Percentiles rank a stretch among this genome's conserved stretches.
Evolutionary conservation across 495 filamentous ascomycete genomes (phyloP).

Genomic region (Penicillium odoratum): DNA sequence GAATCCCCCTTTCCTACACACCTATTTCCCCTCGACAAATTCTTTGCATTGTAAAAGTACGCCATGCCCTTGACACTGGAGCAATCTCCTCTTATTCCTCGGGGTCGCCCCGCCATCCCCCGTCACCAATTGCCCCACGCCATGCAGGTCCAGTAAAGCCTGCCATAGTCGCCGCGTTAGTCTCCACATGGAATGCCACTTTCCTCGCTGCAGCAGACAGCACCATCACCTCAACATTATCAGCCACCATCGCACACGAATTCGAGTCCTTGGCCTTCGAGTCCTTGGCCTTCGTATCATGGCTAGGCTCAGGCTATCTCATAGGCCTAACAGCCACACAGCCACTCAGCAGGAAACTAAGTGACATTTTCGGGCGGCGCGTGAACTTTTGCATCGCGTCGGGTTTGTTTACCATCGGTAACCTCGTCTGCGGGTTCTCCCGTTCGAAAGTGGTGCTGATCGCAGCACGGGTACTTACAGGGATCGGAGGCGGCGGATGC

Average conservation of each 20-base stretch:
- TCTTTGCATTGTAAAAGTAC: not conserved
- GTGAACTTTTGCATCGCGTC: conserved; percentile 13
- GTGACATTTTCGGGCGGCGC: conserved; percentile 21
- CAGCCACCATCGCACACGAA: conserved; percentile 17
- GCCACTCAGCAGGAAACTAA: conserved; percentile 21
- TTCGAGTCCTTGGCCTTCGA: conserved; percentile 15
- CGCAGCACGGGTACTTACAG: conserved; percentile 13
- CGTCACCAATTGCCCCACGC: conserved; percentile 3
- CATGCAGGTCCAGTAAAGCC: not conserved
- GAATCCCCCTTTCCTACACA: not conserved
- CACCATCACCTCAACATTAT: conserved; percentile 20
- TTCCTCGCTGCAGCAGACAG: conserved; percentile 21
- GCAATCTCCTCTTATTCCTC: not conserved
- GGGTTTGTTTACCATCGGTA: conserved; percentile 17
- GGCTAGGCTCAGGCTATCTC: conserved; percentile 19
- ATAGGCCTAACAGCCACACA: conserved; percentile 21
- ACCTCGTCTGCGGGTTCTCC: conserved; percentile 15
- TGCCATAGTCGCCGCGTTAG: conserved; percentile 8
- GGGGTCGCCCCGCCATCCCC: not conserved
- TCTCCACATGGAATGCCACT: conserved; percentile 20
- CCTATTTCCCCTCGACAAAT: not conserved
- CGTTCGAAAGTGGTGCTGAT: conserved; percentile 10
- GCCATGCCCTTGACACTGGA: not conserved
- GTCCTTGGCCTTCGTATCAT: conserved; percentile 19
- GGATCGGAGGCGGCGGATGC: conserved; percentile 20